Evolutionary conservation across 345 rosid species (phyloP), one percentile per base, ranked within the genome.

Genomic region (Mercurialis annua): DNA sequence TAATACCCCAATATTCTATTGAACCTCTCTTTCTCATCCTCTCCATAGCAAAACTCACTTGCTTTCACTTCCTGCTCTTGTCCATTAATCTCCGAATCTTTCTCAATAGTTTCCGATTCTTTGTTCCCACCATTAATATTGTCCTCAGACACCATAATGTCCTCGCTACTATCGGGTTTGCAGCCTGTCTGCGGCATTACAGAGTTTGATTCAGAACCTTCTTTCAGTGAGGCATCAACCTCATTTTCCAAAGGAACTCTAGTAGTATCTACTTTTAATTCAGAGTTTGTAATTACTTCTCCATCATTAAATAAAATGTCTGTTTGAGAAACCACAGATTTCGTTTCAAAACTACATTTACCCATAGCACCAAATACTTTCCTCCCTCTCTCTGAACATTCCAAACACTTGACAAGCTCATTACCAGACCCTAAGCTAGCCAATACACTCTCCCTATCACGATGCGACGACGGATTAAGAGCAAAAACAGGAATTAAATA

Each of bases 401-500:
- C 92, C 5, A 83, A 76, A 62, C 99, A 94, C 79, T 87, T 86
- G 15, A 82, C 86, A 72, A 86, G 88, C 72, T 91, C 92, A 46
- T 30, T 67, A 21, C 77, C 92, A 33, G 90, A 89, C 17, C 90
- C 94, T 56, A 84, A 65, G 66, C 95, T 91, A 74, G 84, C 92
- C 66, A 85, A 24, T 53, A 89, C 98, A 64, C 88, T 92, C 77
- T 89, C 96, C 58, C 96, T 82, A 81, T 85, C 96, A 44, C 84
- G 75, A 82, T 94, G 98, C 36, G 84, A 77, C 48, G 76, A 72
- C 0, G 89, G 85, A 73, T 94, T 92, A 58, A 94, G 88, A 49
- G 98, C 96, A 65, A 94, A 89, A 26, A 91, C 89, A 10, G 98
- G 99, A 51, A 94, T 70, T 49, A 89, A 66, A 81, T 94, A 91